These are phyloP conservation scores for Vitellaria paradoxa DNA, from an alignment of 179 eudicot genomes.

Conservation along the genomic window DNA sequence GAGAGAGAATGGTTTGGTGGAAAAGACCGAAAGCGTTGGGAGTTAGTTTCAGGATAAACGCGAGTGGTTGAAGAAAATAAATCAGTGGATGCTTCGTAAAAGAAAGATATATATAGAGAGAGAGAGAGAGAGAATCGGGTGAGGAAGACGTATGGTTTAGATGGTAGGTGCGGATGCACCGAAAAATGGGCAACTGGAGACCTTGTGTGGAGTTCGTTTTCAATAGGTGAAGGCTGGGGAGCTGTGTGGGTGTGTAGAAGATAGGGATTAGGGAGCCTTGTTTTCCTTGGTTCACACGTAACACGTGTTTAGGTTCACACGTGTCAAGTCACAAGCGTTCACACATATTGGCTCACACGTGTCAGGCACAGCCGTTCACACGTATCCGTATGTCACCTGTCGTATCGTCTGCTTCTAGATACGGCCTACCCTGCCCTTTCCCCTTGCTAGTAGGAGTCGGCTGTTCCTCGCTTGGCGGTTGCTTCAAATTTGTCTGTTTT, in stretches of 20 bases:
- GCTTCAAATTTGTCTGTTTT: no score
- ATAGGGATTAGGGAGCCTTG: neutral
- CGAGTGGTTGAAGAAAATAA: constrained; percentile 8
- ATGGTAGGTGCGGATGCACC: neutral
- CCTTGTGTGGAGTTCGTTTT: neutral
- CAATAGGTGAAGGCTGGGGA: neutral
- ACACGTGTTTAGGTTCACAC: constrained; percentile 8
- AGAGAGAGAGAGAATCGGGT: neutral
- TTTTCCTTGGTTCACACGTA: constrained; percentile 20
- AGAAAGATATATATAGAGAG: neutral
- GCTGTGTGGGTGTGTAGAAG: neutral
- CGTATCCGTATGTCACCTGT: no score
- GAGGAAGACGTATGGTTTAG: neutral
- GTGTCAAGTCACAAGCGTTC: neutral
- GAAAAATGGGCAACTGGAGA: neutral
- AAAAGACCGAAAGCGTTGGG: neutral
- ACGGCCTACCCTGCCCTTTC: no score
- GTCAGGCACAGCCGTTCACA: no score
- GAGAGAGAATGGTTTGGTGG: constrained; percentile 2
- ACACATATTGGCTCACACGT: neutral
- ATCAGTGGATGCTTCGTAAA: neutral
- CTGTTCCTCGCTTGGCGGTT: no score
- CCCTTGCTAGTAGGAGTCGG: no score
- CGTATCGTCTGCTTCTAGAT: no score
- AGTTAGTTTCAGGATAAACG: constrained; percentile 4